Conservation (phyloP, 345 rosid genomes). For the Arabidopsis thaliana region TAIR10.1 NC_003070.9:1421501-1422000, state of each 20-base stretch:
- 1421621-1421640: background rate
- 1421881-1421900: conserved; percentile 41
- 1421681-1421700: conserved; percentile 43
- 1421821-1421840: background rate
- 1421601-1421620: background rate
- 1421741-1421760: conserved; percentile 29
- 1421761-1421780: conserved; percentile 32
- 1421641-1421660: background rate
- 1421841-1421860: background rate
- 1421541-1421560: background rate
- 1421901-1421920: conserved; percentile 8
- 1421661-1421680: conserved; percentile 36
- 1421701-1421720: conserved; percentile 21
- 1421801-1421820: conserved; percentile 45
- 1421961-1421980: conserved; percentile 9
- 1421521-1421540: conserved; percentile 19
- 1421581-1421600: conserved; percentile 32
- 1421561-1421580: background rate
- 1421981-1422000: no score
- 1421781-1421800: conserved; percentile 28
- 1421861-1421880: conserved; percentile 38
- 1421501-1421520: background rate
- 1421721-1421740: conserved; percentile 7
- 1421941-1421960: conserved; percentile 30
- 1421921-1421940: background rate